These are phyloP conservation scores for Coemansia sp. DNA, from an alignment of 192 early-diverging fungal genomes.

Conservation along the genomic window DNA sequence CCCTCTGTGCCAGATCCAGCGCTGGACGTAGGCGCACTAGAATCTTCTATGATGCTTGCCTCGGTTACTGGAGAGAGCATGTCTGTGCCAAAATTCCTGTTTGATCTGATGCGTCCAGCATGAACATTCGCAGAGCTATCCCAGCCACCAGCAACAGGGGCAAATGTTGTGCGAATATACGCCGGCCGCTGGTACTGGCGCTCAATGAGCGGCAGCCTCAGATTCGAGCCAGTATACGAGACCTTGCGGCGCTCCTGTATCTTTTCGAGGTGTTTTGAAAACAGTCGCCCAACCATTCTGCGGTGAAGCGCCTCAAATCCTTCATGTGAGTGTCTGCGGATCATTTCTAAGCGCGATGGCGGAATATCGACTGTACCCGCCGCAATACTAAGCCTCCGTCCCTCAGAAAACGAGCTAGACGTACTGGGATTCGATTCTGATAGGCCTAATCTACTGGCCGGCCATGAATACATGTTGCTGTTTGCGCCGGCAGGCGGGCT, in stretches of 20 bases:
- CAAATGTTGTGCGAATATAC: background rate
- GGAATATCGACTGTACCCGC: slow-evolving; percentile 56
- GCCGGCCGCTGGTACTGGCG: slow-evolving; percentile 14
- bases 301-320: slow-evolving; percentile 50
- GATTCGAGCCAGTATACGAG: slow-evolving; percentile 21
- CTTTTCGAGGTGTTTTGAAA: slow-evolving; percentile 51
- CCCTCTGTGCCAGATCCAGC: background rate
- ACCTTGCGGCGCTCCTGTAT: slow-evolving; percentile 50
- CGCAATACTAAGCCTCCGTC: slow-evolving; percentile 50
- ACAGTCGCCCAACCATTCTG: slow-evolving; percentile 47
- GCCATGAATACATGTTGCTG: slow-evolving; percentile 49
- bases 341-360: slow-evolving; percentile 40
- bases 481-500: slow-evolving; percentile 43
- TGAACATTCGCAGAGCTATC: background rate
- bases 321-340: slow-evolving; percentile 49
- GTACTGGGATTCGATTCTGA: slow-evolving; percentile 21
- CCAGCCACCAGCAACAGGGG: background rate
- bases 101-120: background rate
- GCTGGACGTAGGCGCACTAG: slow-evolving; percentile 11
- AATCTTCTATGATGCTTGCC: slow-evolving; percentile 22
- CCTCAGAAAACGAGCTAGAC: slow-evolving; percentile 28
- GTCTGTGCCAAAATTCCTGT: slow-evolving; percentile 16
- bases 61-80: slow-evolving; percentile 40
- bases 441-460: slow-evolving; percentile 15
- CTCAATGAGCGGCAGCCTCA: slow-evolving; percentile 4